Base-by-base conservation (phyloP, 805 yeast species). In the Grigorovia jiainica region DNA sequence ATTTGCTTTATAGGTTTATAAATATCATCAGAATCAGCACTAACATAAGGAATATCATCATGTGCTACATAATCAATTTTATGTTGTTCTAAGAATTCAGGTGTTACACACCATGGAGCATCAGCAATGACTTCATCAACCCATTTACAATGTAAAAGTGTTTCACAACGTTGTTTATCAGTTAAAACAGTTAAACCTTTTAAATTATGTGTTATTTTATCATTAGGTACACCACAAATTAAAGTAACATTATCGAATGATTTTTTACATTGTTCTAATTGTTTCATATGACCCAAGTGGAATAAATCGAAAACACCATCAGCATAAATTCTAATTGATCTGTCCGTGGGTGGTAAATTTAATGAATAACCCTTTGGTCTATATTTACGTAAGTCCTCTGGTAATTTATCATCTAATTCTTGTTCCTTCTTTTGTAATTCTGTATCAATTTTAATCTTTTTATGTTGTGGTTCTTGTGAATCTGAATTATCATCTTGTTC, bases 281-380 rank as follows among this genome's bases (percentile, higher is more conserved):
- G 98, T 57, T 87, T 79, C 98, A 92, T 92, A 60, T 92, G 98
- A 19, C 98, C 98, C 56, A 92, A 62, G 64, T 92, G 98, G 67
- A 92, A 92, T 47, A 92, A 67, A 64, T 92, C 98, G 68, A 92
- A 92, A 16, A 92, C 96, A 41, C 98, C 98, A 64, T 92, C 98
- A 5, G 98, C 98, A 60, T 92, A 92, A n/a, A 92, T 77, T 46
- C 98, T 73, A 23, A 92, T 78, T 1, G 95, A 89, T 45, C 96
- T 72, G 55, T 82, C 92, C 4, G 60, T 67, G 2, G 96, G 94
- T 2, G 98, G 98, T 20, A 79, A 52, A 51, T 86, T 87, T 62
- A 92, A 75, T 50, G 68, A 69, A 65, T 65, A 87, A 2, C 96
- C 96, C 25, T 64, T 63, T 19, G 95, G 96, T 53, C 95, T 73